Conservation (phyloP, 176 grass and related monocot genomes). For the Carex myosuroides region DNA sequence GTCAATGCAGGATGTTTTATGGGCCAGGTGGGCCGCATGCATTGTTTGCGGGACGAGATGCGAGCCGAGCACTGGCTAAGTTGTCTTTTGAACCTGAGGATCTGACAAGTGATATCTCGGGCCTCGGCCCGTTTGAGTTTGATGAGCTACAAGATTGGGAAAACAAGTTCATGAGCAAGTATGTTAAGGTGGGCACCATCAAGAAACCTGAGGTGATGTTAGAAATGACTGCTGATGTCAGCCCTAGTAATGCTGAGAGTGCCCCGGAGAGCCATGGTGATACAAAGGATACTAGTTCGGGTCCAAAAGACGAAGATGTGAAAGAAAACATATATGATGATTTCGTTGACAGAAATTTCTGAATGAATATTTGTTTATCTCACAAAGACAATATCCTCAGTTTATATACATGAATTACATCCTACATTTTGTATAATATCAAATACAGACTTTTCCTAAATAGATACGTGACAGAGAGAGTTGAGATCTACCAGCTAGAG, state of each 20-base stretch:
- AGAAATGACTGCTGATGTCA: conserved; percentile 23
- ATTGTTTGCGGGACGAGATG: conserved; percentile 76
- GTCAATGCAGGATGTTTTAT: conserved; percentile 75
- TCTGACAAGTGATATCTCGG: conserved; percentile 57
- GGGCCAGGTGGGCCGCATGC: conserved; percentile 89
- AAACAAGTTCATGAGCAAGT: conserved; percentile 95
- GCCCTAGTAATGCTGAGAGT: conserved; percentile 1
- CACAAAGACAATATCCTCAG: too few relatives aligned
- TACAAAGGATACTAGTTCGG: not conserved
- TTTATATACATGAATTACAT: too few relatives aligned
- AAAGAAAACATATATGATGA: not conserved
- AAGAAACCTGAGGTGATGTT: conserved; percentile 37
- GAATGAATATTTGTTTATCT: too few relatives aligned
- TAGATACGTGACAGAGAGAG: too few relatives aligned
- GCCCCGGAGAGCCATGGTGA: not conserved
- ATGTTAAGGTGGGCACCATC: conserved; percentile 76
- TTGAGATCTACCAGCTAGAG: too few relatives aligned
- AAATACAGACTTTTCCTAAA: too few relatives aligned
- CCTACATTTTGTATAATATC: too few relatives aligned
- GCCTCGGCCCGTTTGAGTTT: conserved; percentile 77
- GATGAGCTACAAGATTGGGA: conserved; percentile 88
- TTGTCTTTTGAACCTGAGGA: conserved; percentile 83
- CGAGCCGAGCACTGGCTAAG: conserved; percentile 77
- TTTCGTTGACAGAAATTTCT: not conserved
- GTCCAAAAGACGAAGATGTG: not conserved